Conservation (phyloP, 2,329 filamentous ascomycete genomes). For the Neonectria ditissima region DNA sequence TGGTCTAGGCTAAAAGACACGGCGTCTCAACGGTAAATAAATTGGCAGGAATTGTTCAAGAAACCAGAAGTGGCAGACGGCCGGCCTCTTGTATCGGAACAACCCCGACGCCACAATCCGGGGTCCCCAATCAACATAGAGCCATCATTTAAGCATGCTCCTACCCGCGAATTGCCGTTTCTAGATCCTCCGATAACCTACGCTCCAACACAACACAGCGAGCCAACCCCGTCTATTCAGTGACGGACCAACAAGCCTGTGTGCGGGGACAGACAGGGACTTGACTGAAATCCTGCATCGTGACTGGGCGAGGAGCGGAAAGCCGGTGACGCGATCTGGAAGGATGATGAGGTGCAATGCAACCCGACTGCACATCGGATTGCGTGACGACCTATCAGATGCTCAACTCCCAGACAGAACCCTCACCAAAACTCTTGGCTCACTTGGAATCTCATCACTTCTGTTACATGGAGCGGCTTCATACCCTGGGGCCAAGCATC, state of each 20-base stretch:
- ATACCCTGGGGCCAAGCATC: not conserved
- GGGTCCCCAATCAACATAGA: not conserved
- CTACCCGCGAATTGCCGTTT: not conserved
- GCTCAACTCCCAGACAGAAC: not conserved
- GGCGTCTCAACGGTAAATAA: too few species aligned
- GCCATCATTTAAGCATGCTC: not conserved
- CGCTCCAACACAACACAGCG: not conserved
- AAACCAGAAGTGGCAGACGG: not conserved
- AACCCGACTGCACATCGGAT: not conserved
- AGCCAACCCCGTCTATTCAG: not conserved
- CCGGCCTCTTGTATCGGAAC: not conserved
- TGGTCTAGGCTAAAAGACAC: too few species aligned
- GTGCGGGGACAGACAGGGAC: not conserved
- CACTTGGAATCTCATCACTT: constrained; percentile 6
- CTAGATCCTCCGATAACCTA: not conserved
- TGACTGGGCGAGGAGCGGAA: not conserved
- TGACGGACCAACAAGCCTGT: not conserved
- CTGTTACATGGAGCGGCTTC: constrained; percentile 1
- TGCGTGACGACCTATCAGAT: constrained; percentile 20
- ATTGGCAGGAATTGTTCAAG: not conserved
- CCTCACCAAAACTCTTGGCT: constrained; percentile 9
- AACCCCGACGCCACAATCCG: not conserved
- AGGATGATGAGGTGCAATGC: constrained; percentile 23
- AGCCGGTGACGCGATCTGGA: constrained; percentile 16
- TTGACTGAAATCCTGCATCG: not conserved